Conservation (phyloP, 352 stramenopile genomes). For the Pythium diclinum region DNA sequence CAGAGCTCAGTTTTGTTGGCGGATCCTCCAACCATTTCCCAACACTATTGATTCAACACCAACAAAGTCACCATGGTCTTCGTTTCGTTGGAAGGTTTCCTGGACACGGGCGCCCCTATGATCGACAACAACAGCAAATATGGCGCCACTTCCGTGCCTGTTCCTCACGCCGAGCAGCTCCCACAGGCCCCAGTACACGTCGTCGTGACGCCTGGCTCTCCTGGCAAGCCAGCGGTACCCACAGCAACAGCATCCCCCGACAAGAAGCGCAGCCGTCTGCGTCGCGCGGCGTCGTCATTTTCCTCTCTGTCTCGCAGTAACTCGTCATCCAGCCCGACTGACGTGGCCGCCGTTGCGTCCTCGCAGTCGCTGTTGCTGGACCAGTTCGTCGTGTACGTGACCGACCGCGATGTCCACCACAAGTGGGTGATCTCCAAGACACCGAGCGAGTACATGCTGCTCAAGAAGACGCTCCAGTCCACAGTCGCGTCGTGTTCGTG, state of each 20-base stretch:
- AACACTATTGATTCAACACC: constrained; percentile 5
- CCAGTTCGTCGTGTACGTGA: constrained; percentile 74
- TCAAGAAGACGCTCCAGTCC: constrained; percentile 40
- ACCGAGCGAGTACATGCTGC: constrained; percentile 38
- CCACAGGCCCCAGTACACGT: constrained; percentile 39
- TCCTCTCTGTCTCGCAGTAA: constrained; percentile 20
- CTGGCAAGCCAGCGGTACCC: constrained; percentile 30
- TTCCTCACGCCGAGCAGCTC: constrained; percentile 16
- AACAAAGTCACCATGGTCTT: constrained; percentile 59
- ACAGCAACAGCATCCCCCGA: constrained; percentile 10
- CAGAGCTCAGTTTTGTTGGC: constrained; percentile 1
- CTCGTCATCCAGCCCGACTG: constrained; percentile 13
- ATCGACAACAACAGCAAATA: constrained; percentile 17
- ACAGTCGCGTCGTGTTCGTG: constrained; percentile 41
- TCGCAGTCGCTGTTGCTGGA: constrained; percentile 4
- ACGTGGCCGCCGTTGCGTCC: constrained; percentile 8
- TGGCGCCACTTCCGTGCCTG: constrained; percentile 1
- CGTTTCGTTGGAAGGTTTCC: constrained; percentile 71
- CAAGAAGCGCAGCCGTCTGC: constrained; percentile 28
- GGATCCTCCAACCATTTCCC: not conserved
- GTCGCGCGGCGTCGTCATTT: constrained; percentile 30
- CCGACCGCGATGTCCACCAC: constrained; percentile 55
- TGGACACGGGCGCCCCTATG: constrained; percentile 33
- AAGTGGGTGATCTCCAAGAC: constrained; percentile 73
- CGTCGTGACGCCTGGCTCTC: constrained; percentile 65